Base-by-base conservation (phyloP, 768 basidiomycete genomes). In the Tricholoma terreum region DNA sequence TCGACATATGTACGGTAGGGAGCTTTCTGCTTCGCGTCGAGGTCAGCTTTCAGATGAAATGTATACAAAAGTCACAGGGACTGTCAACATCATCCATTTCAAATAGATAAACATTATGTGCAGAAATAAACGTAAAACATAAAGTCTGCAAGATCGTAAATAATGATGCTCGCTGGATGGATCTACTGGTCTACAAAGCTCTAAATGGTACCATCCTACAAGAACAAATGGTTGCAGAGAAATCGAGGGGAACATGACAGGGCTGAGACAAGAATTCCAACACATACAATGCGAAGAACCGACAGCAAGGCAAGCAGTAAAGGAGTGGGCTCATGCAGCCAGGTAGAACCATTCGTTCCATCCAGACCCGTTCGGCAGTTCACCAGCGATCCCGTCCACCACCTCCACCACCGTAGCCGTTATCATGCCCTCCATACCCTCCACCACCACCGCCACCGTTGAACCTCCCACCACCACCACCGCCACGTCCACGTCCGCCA, bases 401-500 rank as follows among this genome's bases (percentile, higher is more conserved):
- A n/a, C 24, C 24, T 27, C 72, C 80, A 34, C 77, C 72, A 21
- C 76, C 72, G 52, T 73, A 70, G 24, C 76, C 71, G 30, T 74
- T 72, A 50, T 74, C 70, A 38, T 77, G 73, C 2, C 81, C 75
- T 6, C 80, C 76, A 17, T 74, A 71, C 10, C 77, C 77, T 51
- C 78, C 75, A 19, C 77, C 69, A n/a, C 78, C 71, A 27, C 80
- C 72, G 10, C 74, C 70, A 17, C 76, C 71, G 33, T 40, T 40
- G 38, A 40, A 40, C 38, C 38, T 40, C n/a, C 79, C 74, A 12
- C 82, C 76, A 50, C 82, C 77, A 46, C 78, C 75, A 65, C 84
- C 90, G 24, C 90, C 88, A n/a, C 46, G 30, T n/a, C 46, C 46
- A 31, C 46, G 72, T 14, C 74, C 70, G n/a, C 76, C 71, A 33